A percentile compares a stretch with the other conserved stretches of the same genome.
Evolutionary conservation across 2,329 filamentous ascomycete species (phyloP).

Genomic region (Talaromyces atroroseus): DNA sequence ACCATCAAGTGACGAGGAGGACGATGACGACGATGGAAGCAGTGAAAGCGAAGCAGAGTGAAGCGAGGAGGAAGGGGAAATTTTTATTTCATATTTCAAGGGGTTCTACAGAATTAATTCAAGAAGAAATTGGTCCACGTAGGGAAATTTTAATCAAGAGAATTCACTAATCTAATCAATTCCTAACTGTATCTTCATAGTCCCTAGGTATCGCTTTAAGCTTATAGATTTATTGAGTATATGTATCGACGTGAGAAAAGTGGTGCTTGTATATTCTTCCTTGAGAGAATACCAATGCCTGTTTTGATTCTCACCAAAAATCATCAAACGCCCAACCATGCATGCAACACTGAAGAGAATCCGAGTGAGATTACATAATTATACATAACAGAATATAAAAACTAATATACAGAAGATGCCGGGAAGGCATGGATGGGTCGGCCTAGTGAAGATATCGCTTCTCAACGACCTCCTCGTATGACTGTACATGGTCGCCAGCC

Average conservation of each 20-base stretch:
- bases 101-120: no score
- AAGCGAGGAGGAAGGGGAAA: not conserved
- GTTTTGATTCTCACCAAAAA: not conserved
- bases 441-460: constrained; percentile 51
- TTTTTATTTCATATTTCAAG: no score
- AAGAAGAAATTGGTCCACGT: no score
- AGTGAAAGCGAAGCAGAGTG: not conserved
- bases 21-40: constrained; percentile 1
- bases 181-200: no score
- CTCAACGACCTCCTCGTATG: constrained; percentile 72
- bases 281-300: no score
- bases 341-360: constrained; percentile 1
- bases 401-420: constrained; percentile 12
- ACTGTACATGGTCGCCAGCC: constrained; percentile 79
- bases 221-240: no score
- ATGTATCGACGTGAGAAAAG: no score
- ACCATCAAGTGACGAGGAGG: not conserved
- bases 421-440: not conserved
- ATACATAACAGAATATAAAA: not conserved
- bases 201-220: no score
- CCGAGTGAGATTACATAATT: not conserved
- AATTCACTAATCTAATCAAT: no score
- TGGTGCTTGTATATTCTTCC: no score
- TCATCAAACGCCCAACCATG: constrained; percentile 1
- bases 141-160: no score